phyloP scores from a whole-genome alignment of 2,329 filamentous ascomycete species.

The Cadophora sp. region DNA sequence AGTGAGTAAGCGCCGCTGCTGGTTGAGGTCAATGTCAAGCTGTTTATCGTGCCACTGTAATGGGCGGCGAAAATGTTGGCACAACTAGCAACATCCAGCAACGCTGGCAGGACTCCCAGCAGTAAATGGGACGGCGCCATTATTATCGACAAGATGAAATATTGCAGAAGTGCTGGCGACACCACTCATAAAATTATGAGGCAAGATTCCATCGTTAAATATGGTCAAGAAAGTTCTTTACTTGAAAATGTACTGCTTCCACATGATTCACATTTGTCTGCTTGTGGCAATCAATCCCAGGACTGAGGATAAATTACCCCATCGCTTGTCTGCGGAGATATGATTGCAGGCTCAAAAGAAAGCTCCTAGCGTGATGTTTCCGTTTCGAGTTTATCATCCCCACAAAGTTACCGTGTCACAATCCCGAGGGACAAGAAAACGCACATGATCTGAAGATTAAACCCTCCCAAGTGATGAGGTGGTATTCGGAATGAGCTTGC shows the following conservation, averaged over 20 bases:
- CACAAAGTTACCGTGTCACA: neutral
- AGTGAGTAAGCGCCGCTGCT: constrained; percentile 26
- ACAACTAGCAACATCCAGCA: constrained; percentile 22
- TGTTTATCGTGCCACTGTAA: constrained; percentile 52
- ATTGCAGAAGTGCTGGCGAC: neutral
- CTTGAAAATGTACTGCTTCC: neutral
- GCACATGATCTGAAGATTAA: neutral
- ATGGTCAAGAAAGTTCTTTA: neutral
- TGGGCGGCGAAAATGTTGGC: constrained; percentile 42
- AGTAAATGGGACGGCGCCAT: neutral
- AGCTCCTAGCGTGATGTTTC: neutral
- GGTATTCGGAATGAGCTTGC: neutral
- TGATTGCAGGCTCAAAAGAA: constrained; percentile 13
- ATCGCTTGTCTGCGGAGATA: neutral
- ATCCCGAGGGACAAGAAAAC: neutral
- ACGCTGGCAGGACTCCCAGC: constrained; percentile 17
- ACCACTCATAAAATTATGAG: neutral
- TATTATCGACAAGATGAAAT: neutral
- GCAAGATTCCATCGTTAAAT: neutral
- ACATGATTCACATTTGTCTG: constrained; percentile 5
- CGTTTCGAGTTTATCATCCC: constrained; percentile 1
- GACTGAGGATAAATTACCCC: neutral
- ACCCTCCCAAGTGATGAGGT: neutral
- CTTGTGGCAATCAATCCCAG: constrained; percentile 13
- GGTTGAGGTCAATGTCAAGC: constrained; percentile 44